phyloP scores from a whole-genome alignment of 768 basidiomycete genomes.

The Pisolithus tinctorius region DNA sequence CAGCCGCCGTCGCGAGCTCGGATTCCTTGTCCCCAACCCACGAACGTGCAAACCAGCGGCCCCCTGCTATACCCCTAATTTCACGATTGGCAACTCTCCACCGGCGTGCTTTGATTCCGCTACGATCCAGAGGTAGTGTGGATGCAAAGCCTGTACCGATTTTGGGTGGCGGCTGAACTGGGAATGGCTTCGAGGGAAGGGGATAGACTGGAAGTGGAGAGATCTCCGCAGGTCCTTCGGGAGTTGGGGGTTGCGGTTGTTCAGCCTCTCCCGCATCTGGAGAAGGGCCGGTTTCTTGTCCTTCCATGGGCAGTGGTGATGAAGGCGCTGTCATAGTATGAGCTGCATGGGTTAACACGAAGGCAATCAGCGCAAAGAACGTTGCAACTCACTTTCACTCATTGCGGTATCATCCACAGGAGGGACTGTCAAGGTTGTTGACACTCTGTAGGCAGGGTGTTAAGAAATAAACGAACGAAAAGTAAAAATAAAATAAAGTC shows the following conservation, averaged over 20 bases:
- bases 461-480: conserved; percentile 1
- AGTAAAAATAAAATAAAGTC: not conserved
- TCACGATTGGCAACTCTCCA: conserved; percentile 75
- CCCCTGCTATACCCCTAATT: conserved; percentile 76
- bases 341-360: conserved; percentile 28
- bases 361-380: not conserved
- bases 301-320: conserved; percentile 52
- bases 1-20: conserved; percentile 39
- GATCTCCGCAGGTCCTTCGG: conserved; percentile 36
- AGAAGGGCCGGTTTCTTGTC: conserved; percentile 30
- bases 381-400: conserved; percentile 51
- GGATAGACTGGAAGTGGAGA: conserved; percentile 68
- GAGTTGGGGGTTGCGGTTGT: conserved; percentile 22
- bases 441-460: conserved; percentile 21
- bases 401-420: conserved; percentile 44
- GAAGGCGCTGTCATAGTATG: conserved; percentile 69
- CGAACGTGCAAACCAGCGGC: conserved; percentile 71
- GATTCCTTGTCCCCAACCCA: conserved; percentile 86
- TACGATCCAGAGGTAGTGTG: conserved; percentile 58
- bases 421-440: conserved; percentile 24
- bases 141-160: conserved; percentile 71
- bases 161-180: conserved; percentile 72
- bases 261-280: conserved; percentile 43
- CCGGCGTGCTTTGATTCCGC: conserved; percentile 51
- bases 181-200: conserved; percentile 76